phyloP scores from a whole-genome alignment of 306 rosid genomes.

The Cicer cuneatum region DNA sequence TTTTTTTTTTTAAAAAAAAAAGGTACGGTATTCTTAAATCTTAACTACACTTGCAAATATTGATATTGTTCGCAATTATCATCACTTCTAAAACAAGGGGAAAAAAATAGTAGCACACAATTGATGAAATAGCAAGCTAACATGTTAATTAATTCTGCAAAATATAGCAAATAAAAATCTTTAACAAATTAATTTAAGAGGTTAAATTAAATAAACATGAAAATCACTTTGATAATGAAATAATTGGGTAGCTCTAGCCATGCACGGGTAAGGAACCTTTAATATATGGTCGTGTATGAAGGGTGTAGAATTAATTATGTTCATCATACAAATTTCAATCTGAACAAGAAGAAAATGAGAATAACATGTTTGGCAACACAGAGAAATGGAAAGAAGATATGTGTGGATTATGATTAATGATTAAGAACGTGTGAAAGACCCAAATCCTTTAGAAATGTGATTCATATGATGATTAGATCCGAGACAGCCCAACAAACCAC shows the following conservation, averaged over 20 bases:
- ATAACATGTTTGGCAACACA: slow-evolving; percentile 24
- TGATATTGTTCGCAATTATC: too few species aligned
- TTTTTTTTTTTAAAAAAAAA: too few species aligned
- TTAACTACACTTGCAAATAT: too few species aligned
- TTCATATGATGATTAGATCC: slow-evolving; percentile 67
- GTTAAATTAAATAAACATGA: too few species aligned
- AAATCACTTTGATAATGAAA: too few species aligned
- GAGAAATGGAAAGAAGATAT: slow-evolving; percentile 15
- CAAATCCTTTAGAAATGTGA: slow-evolving; percentile 67
- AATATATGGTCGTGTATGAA: background rate
- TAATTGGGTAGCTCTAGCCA: too few species aligned
- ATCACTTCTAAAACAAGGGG: too few species aligned
- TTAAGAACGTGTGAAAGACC: slow-evolving; percentile 66
- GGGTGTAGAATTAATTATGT: slow-evolving; percentile 38
- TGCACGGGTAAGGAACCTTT: background rate
- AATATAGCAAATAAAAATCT: background rate
- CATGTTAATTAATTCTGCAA: background rate
- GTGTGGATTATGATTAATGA: slow-evolving; percentile 31
- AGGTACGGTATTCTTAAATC: too few species aligned
- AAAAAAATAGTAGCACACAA: too few species aligned
- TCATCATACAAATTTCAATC: slow-evolving; percentile 37
- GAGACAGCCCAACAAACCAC: slow-evolving; percentile 83
- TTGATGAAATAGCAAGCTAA: background rate
- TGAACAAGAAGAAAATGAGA: slow-evolving; percentile 16
- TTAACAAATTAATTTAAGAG: too few species aligned